Conservation (phyloP, 2,329 filamentous ascomycete species). For the Phaeosphaeriaceae sp. region DNA sequence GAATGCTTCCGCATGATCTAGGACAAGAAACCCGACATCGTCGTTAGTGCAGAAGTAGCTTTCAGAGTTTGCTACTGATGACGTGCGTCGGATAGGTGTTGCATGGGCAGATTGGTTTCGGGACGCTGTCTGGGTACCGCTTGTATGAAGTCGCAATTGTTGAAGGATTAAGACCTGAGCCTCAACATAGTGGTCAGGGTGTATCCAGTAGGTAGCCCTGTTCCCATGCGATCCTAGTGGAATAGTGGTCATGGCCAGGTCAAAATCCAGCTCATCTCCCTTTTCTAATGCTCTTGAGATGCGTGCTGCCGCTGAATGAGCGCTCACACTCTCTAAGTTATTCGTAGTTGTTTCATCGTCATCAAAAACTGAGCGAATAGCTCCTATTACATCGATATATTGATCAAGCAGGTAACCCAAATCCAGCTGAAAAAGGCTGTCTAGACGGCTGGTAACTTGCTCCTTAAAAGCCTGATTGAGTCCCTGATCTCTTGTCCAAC, state of each 20-base stretch:
- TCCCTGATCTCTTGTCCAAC: constrained; percentile 78
- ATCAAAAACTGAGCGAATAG: constrained; percentile 54
- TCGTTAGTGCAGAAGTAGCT: constrained; percentile 41
- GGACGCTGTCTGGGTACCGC: constrained; percentile 22
- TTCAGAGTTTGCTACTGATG: constrained; percentile 30
- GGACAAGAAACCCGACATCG: constrained; percentile 51
- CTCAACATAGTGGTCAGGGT: constrained; percentile 61
- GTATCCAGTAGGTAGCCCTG: constrained; percentile 61
- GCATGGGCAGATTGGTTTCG: constrained; percentile 24
- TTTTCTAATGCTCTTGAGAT: constrained; percentile 50
- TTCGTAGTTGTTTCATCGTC: constrained; percentile 24
- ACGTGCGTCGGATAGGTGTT: constrained; percentile 34
- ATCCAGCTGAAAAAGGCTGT: constrained; percentile 74
- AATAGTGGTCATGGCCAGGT: constrained; percentile 55
- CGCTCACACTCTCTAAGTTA: constrained; percentile 18
- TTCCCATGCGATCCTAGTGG: constrained; percentile 55
- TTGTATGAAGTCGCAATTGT: constrained; percentile 52
- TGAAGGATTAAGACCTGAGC: constrained; percentile 60
- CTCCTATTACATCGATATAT: constrained; percentile 56
- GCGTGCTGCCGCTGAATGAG: constrained; percentile 36
- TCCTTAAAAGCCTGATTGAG: constrained; percentile 71
- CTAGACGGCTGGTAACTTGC: constrained; percentile 68
- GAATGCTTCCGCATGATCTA: constrained; percentile 57
- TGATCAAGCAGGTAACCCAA: constrained; percentile 60
- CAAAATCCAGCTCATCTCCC: constrained; percentile 55